These are phyloP conservation scores for Rutidosis leptorrhynchoides DNA, from an alignment of 129 eudicot genomes.

Conservation along the genomic window DNA sequence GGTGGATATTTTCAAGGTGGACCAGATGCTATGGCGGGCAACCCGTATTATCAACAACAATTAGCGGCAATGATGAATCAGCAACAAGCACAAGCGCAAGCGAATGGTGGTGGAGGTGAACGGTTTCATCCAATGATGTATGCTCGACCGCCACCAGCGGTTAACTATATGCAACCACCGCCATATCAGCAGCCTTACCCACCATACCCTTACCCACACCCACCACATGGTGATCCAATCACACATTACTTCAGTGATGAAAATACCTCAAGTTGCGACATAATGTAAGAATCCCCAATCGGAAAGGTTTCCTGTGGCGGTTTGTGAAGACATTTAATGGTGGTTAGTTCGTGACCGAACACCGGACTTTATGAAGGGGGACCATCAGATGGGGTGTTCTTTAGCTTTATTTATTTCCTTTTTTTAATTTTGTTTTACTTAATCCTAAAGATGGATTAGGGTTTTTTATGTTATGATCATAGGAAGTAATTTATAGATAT, in stretches of 20 bases:
- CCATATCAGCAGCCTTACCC: constrained; percentile 36
- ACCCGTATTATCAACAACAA: constrained; percentile 69
- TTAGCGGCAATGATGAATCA: constrained; percentile 79
- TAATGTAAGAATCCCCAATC: constrained; percentile 51
- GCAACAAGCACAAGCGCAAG: constrained; percentile 48
- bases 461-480: constrained; percentile 34
- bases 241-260: constrained; percentile 75
- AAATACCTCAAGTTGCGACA: constrained; percentile 78
- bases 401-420: constrained; percentile 34
- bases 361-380: constrained; percentile 38
- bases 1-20: constrained; percentile 51
- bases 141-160: constrained; percentile 83
- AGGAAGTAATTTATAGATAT: constrained; percentile 39
- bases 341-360: constrained; percentile 26
- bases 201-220: constrained; percentile 45
- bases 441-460: constrained; percentile 36
- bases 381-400: constrained; percentile 32
- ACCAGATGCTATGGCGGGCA: constrained; percentile 52
- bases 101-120: constrained; percentile 66
- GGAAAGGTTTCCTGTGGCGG: constrained; percentile 13
- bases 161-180: constrained; percentile 80
- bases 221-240: constrained; percentile 59
- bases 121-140: constrained; percentile 95
- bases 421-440: constrained; percentile 30
- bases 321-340: constrained; percentile 3